Percentiles rank a stretch among this genome's conserved stretches.
These are phyloP conservation scores for Sesbania bispinosa DNA, from an alignment of 306 rosid species.

Conservation along the genomic window DNA sequence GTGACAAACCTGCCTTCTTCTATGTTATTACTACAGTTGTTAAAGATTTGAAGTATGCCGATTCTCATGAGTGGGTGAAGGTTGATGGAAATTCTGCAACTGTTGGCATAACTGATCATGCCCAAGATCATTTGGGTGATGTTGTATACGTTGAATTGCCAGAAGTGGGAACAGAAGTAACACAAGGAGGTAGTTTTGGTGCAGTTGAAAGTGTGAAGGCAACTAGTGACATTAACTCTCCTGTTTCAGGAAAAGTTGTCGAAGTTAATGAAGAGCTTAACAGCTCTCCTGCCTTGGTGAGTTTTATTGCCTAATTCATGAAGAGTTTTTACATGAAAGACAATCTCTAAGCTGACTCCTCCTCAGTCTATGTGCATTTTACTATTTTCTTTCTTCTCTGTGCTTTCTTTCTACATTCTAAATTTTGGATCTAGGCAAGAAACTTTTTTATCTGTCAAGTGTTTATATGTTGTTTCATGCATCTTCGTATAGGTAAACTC, in stretches of 20 bases:
- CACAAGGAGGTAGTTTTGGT: conserved; percentile 71
- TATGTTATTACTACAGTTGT: conserved; percentile 50
- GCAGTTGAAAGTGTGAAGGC: conserved; percentile 99
- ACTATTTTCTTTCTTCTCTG: background rate
- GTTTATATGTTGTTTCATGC: background rate
- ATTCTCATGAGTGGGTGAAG: conserved; percentile 89
- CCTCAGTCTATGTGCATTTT: background rate
- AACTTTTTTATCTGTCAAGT: background rate
- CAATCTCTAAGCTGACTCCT: background rate
- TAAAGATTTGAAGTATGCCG: conserved; percentile 74
- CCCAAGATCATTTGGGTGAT: conserved; percentile 97
- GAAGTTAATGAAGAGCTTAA: conserved; percentile 69
- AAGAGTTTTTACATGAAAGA: background rate
- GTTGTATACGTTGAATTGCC: conserved; percentile 92
- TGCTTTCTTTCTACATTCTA: background rate
- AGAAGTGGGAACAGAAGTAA: conserved; percentile 60
- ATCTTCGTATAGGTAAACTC: conserved; percentile 54
- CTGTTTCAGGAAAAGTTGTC: conserved; percentile 76
- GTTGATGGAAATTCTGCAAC: conserved; percentile 76
- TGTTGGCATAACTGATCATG: conserved; percentile 88
- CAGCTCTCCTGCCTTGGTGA: conserved; percentile 84
- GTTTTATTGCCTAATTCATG: conserved; percentile 25
- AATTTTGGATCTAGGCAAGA: background rate
- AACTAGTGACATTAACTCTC: conserved; percentile 88
- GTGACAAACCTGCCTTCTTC: conserved; percentile 1